Evolutionary conservation across 2,329 filamentous ascomycete genomes (phyloP).

Genomic region (Hypoxylon sp.): DNA sequence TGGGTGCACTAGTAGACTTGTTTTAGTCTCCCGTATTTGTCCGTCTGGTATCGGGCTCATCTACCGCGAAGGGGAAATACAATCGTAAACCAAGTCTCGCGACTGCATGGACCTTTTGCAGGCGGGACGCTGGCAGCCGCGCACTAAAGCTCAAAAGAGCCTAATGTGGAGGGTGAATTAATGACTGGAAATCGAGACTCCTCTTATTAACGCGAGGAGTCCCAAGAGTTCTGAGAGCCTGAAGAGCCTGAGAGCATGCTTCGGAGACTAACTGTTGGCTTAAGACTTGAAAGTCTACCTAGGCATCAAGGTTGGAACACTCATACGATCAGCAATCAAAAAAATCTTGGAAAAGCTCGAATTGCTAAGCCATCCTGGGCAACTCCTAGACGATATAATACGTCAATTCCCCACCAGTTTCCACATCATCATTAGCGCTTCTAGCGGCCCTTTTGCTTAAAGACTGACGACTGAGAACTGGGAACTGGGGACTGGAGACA

Average conservation of each 20-base stretch:
- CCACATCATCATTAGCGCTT: conserved; percentile 35
- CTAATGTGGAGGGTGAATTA: conserved; percentile 36
- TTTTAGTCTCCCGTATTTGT: conserved; percentile 24
- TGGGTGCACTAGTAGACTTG: conserved; percentile 48
- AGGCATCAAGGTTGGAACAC: conserved; percentile 16
- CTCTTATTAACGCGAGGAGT: conserved; percentile 28
- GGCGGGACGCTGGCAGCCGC: conserved; percentile 44
- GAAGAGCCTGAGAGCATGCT: neutral
- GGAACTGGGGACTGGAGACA: neutral
- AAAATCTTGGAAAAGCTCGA: conserved; percentile 37
- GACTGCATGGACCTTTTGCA: conserved; percentile 52
- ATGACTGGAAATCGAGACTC: conserved; percentile 36
- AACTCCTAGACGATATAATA: conserved; percentile 32
- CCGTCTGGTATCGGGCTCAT: conserved; percentile 34
- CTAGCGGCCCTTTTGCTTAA: conserved; percentile 19
- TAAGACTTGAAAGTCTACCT: conserved; percentile 25
- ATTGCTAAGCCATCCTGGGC: conserved; percentile 37
- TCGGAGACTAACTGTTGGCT: conserved; percentile 29
- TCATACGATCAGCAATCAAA: conserved; percentile 42
- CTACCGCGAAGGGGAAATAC: conserved; percentile 35
- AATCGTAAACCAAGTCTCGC: conserved; percentile 26
- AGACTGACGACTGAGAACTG: too few relatives aligned
- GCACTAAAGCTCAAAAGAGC: conserved; percentile 38
- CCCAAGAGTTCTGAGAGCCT: conserved; percentile 25
- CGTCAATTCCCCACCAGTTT: conserved; percentile 39